Evolutionary conservation across 306 rosid species (phyloP).

Genomic region (Quercus engelmannii): DNA sequence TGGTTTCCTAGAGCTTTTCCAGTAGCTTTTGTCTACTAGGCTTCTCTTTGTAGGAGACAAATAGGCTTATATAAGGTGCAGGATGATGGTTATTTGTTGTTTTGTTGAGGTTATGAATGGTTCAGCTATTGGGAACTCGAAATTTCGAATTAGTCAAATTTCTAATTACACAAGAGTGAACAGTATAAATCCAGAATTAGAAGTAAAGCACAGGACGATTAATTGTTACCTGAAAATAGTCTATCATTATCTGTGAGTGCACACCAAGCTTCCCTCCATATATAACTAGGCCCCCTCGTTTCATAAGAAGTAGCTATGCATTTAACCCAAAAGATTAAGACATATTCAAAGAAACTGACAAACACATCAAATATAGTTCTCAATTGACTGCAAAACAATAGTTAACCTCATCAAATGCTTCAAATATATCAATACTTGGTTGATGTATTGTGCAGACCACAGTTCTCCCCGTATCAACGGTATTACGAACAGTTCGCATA

Average conservation of each 20-base stretch:
- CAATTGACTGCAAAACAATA: background rate
- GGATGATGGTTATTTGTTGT: too few species aligned
- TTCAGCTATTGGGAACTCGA: too few species aligned
- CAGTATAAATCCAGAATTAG: background rate
- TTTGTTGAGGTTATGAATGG: too few species aligned
- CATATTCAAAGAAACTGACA: constrained; percentile 3
- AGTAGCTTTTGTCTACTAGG: too few species aligned
- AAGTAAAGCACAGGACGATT: background rate
- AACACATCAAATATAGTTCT: constrained; percentile 10
- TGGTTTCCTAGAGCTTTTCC: too few species aligned
- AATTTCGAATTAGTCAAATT: background rate
- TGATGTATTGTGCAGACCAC: constrained; percentile 95
- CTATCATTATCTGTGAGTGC: constrained; percentile 64
- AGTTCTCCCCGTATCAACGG: constrained; percentile 93
- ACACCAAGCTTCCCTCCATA: constrained; percentile 85
- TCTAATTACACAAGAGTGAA: background rate
- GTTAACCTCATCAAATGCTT: constrained; percentile 83
- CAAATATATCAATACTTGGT: constrained; percentile 86
- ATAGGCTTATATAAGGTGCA: too few species aligned
- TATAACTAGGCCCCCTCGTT: constrained; percentile 81
- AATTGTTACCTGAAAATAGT: constrained; percentile 73
- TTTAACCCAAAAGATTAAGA: constrained; percentile 20
- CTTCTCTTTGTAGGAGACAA: too few species aligned
- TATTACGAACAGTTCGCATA: constrained; percentile 85
- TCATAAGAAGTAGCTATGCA: constrained; percentile 83